phyloP scores from a whole-genome alignment of 306 rosid species.

The Corylus americana region DNA sequence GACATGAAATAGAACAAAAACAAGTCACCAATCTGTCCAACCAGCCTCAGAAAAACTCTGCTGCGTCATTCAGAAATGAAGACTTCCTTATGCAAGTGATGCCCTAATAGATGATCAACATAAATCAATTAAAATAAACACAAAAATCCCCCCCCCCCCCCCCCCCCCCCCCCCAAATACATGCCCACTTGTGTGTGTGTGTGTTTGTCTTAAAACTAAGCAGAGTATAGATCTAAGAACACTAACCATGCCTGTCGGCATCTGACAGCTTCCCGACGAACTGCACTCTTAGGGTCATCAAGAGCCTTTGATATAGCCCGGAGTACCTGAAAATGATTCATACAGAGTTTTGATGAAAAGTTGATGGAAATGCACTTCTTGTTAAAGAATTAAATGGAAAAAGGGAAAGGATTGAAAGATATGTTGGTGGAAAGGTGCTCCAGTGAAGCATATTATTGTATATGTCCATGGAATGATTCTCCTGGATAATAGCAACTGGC shows the following conservation, averaged over 20 bases:
- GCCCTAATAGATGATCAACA: slow-evolving; percentile 48
- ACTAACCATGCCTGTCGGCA: slow-evolving; percentile 88
- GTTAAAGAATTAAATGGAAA: neutral
- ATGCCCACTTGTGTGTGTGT: neutral
- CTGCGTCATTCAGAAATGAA: slow-evolving; percentile 37
- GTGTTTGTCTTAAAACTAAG: neutral
- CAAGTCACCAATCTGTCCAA: no score
- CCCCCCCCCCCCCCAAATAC: no score
- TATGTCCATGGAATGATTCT: neutral
- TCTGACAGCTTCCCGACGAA: slow-evolving; percentile 86
- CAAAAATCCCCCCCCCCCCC: neutral
- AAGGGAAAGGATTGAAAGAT: neutral
- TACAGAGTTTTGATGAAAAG: neutral
- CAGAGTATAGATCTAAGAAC: neutral
- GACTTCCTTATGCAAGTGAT: slow-evolving; percentile 54
- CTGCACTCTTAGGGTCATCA: slow-evolving; percentile 73
- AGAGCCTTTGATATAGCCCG: slow-evolving; percentile 56
- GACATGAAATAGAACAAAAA: neutral
- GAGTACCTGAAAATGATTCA: slow-evolving; percentile 50
- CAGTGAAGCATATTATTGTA: neutral
- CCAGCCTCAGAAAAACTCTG: slow-evolving; percentile 2
- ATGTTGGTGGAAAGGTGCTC: neutral
- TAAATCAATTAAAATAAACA: slow-evolving; percentile 4
- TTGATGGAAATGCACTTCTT: neutral
- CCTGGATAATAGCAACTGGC: neutral